A percentile compares a stretch with the other conserved stretches of the same genome.
phyloP scores from a whole-genome alignment of 1,284 basidiomycete genomes.

The Malassezia brasiliensis region DNA sequence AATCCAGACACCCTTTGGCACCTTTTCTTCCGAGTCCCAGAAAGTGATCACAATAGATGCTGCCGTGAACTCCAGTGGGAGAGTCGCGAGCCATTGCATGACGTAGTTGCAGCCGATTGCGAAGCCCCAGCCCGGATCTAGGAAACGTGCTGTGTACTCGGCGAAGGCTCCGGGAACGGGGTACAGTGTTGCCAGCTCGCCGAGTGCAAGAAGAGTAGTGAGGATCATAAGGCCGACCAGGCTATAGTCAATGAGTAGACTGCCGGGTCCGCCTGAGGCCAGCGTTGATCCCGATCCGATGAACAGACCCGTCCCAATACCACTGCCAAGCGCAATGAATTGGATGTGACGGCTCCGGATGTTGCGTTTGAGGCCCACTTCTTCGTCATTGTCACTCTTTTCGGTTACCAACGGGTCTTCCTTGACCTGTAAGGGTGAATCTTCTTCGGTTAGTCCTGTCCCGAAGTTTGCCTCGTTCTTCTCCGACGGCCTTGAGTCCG shows the following conservation, averaged over 20 bases:
- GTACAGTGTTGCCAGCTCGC: conserved; percentile 34
- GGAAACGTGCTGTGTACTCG: conserved; percentile 32
- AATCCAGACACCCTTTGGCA: conserved; percentile 34
- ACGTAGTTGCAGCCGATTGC: conserved; percentile 50
- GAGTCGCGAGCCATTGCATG: conserved; percentile 37
- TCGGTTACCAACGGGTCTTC: too few relatives aligned
- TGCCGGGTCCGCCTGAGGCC: conserved; percentile 31
- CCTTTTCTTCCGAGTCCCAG: conserved; percentile 35
- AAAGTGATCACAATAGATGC: conserved; percentile 49
- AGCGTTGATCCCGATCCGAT: conserved; percentile 33
- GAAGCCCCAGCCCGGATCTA: conserved; percentile 65
- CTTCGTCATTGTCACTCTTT: not conserved
- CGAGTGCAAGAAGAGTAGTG: conserved; percentile 33
- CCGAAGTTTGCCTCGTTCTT: not conserved
- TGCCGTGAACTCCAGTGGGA: conserved; percentile 45
- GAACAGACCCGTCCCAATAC: conserved; percentile 41
- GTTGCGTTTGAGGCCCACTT: not conserved
- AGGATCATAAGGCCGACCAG: conserved; percentile 34
- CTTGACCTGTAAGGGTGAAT: not conserved
- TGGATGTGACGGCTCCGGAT: conserved; percentile 8
- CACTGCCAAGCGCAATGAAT: conserved; percentile 23
- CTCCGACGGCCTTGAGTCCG: not conserved
- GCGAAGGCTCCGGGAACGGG: conserved; percentile 41
- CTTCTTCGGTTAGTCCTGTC: not conserved
- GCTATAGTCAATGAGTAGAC: conserved; percentile 33